Percentiles rank a stretch among this genome's conserved stretches.
Evolutionary conservation across 306 rosid genomes (phyloP).

Genomic region (Carpinus fangiana): DNA sequence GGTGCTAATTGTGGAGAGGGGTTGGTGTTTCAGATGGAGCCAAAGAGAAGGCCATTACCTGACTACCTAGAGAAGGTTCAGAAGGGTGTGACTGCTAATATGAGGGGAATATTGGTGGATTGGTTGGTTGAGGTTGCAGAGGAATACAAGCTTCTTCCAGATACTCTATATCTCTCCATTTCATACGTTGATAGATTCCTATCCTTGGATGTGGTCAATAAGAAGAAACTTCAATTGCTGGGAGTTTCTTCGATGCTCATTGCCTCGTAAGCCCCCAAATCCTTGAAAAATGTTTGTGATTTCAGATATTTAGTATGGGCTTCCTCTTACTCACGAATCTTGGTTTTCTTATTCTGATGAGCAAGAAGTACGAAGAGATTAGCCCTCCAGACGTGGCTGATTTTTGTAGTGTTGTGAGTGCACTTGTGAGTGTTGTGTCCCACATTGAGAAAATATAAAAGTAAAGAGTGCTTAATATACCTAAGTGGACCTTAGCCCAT

Average conservation of each 20-base stretch:
- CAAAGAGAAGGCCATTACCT: slow-evolving; percentile 59
- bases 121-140: slow-evolving; percentile 96
- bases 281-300: not conserved
- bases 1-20: not conserved
- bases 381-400: too few species aligned
- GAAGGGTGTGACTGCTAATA: slow-evolving; percentile 63
- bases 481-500: too few species aligned
- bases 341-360: not conserved
- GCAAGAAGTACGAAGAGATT: slow-evolving; percentile 89
- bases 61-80: slow-evolving; percentile 68
- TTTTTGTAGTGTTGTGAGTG: too few species aligned
- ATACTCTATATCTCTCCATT: slow-evolving; percentile 63
- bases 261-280: slow-evolving; percentile 67
- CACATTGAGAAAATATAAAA: too few species aligned
- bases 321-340: not conserved
- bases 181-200: slow-evolving; percentile 66
- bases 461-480: too few species aligned
- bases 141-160: slow-evolving; percentile 75
- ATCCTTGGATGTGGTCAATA: slow-evolving; percentile 45
- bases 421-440: too few species aligned
- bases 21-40: slow-evolving; percentile 50
- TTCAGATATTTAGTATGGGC: not conserved
- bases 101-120: slow-evolving; percentile 82
- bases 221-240: slow-evolving; percentile 61
- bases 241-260: slow-evolving; percentile 81